Evolutionary conservation across 257 asterid genomes (phyloP).

Genomic region (Nicotiana noctiflora): DNA sequence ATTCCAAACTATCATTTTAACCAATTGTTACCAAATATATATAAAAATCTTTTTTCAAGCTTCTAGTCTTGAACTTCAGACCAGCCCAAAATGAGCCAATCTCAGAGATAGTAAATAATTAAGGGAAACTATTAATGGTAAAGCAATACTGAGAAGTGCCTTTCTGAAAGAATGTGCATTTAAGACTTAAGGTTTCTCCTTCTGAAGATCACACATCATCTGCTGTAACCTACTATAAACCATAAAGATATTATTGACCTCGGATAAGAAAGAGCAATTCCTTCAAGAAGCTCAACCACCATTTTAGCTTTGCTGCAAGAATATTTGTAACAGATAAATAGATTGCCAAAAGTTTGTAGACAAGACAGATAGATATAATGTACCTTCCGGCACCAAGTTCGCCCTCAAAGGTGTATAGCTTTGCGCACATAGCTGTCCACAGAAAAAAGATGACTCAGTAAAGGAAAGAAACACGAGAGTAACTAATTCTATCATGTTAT

Average conservation of each 20-base stretch:
- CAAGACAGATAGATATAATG: constrained; percentile 11
- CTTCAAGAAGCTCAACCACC: constrained; percentile 96
- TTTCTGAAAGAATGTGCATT: neutral
- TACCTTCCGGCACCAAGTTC: constrained; percentile 90
- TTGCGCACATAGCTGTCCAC: constrained; percentile 75
- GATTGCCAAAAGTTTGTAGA: neutral
- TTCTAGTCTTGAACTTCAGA: neutral
- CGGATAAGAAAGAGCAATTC: constrained; percentile 29
- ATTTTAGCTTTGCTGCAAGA: constrained; percentile 69
- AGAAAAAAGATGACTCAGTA: constrained; percentile 23
- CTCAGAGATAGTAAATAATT: neutral
- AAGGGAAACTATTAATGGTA: neutral
- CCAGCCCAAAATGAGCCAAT: neutral
- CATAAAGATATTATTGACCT: neutral
- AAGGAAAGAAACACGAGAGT: constrained; percentile 1
- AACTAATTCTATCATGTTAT: neutral
- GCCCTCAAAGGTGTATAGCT: constrained; percentile 56
- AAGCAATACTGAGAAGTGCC: neutral
- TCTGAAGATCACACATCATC: neutral
- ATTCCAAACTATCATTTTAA: neutral
- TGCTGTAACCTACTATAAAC: neutral
- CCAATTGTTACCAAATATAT: neutral
- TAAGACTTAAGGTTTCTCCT: neutral
- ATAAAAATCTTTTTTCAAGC: neutral
- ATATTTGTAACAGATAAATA: neutral